A percentile compares a stretch with the other conserved stretches of the same genome.
Conservation (phyloP, 2,329 filamentous ascomycete species). For the Trichoderma sp. region DNA sequence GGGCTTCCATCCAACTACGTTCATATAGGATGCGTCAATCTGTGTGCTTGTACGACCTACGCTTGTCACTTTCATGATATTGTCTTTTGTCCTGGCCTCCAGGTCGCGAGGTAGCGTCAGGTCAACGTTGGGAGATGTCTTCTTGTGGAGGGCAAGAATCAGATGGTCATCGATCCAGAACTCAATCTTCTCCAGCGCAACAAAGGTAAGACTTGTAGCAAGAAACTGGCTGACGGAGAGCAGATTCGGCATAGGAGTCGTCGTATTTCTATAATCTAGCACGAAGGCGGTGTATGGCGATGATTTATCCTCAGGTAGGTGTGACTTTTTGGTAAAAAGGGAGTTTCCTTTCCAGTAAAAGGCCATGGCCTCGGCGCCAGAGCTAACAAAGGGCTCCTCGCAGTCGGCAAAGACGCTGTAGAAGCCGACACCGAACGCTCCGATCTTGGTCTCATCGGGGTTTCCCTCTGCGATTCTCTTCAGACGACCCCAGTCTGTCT, state of each 20-base stretch:
- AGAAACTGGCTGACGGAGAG: conserved; percentile 88
- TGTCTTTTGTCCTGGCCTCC: conserved; percentile 78
- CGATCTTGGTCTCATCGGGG: conserved; percentile 98
- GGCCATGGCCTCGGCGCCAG: conserved; percentile 88
- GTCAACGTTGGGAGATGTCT: conserved; percentile 72
- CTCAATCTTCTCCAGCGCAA: conserved; percentile 82
- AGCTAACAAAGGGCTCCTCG: conserved; percentile 95
- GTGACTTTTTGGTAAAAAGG: conserved; percentile 84
- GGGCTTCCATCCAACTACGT: conserved; percentile 79
- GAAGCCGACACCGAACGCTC: conserved; percentile 96
- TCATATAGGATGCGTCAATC: conserved; percentile 88
- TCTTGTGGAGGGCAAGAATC: conserved; percentile 76
- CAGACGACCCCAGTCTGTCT: conserved; percentile 87
- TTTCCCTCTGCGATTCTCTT: conserved; percentile 99
- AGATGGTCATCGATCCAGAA: conserved; percentile 87
- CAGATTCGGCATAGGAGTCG: conserved; percentile 81
- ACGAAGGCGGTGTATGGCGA: conserved; percentile 84
- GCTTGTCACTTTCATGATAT: conserved; percentile 79
- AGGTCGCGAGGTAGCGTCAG: conserved; percentile 75
- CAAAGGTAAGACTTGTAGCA: conserved; percentile 92
- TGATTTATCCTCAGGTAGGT: conserved; percentile 64
- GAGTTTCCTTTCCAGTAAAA: conserved; percentile 99
- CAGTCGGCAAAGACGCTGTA: conserved; percentile 99
- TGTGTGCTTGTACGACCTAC: conserved; percentile 85
- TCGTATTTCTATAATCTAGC: conserved; percentile 86